A percentile compares a stretch with the other conserved stretches of the same genome.
Conservation (phyloP, 352 stramenopile species). For the Phytophthora rubi region DNA sequence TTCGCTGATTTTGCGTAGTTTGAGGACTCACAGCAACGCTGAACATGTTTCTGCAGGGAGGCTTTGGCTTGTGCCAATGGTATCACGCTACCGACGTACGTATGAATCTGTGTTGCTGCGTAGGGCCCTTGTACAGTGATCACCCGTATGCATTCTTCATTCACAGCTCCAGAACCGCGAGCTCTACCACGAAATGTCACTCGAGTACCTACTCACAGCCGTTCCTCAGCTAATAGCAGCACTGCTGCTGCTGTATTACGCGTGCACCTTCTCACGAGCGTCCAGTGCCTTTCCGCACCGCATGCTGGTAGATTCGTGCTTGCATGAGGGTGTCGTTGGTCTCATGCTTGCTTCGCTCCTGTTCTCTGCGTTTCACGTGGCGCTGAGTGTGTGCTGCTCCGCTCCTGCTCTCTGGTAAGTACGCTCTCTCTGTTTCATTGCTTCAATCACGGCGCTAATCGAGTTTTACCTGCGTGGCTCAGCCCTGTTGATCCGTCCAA, state of each 20-base stretch:
- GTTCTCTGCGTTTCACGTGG: conserved; percentile 53
- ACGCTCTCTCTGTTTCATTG: background rate
- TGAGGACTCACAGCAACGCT: background rate
- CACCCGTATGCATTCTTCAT: background rate
- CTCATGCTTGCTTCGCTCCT: conserved; percentile 51
- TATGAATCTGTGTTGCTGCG: background rate
- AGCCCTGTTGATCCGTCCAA: conserved; percentile 48
- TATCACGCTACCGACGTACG: conserved; percentile 57
- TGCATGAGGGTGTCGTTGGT: conserved; percentile 51
- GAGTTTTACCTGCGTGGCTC: background rate
- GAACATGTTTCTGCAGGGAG: conserved; percentile 28
- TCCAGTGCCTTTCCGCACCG: conserved; percentile 56
- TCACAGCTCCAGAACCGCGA: conserved; percentile 46
- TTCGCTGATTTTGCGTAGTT: background rate
- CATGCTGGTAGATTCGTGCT: conserved; percentile 60
- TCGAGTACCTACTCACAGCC: conserved; percentile 62
- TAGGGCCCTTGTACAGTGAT: background rate
- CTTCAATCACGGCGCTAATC: background rate
- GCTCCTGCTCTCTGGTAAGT: conserved; percentile 56
- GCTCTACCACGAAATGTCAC: conserved; percentile 47
- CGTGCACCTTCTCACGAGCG: conserved; percentile 53
- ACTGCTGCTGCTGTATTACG: conserved; percentile 68
- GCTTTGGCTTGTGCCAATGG: conserved; percentile 59
- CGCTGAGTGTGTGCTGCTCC: conserved; percentile 61
- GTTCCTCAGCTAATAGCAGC: conserved; percentile 52